Evolutionary conservation across 345 rosid species (phyloP).

Genomic region (Zanthoxylum bungeanum): DNA sequence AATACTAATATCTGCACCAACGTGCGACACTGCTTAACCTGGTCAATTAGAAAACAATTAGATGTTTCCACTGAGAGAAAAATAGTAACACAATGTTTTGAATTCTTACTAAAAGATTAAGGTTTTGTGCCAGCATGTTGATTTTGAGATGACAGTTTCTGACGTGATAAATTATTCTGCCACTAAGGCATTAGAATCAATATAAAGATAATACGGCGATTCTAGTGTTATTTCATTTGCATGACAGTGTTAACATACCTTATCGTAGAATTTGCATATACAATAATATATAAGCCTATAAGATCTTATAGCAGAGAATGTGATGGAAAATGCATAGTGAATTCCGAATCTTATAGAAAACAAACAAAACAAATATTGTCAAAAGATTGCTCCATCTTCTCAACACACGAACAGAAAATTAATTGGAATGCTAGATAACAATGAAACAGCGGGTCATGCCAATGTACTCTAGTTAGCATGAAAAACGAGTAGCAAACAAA

Average conservation of each 20-base stretch:
- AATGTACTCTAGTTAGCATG: background rate
- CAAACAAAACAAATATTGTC: background rate
- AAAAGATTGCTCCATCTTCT: background rate
- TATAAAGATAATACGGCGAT: background rate
- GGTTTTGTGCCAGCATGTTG: background rate
- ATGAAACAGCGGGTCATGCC: background rate
- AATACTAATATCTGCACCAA: constrained; percentile 48
- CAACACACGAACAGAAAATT: background rate
- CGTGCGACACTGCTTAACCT: constrained; percentile 57
- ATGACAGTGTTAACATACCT: background rate
- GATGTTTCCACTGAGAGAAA: background rate
- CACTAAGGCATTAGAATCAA: background rate
- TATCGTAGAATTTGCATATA: background rate
- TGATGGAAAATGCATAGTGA: background rate
- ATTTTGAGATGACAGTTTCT: background rate
- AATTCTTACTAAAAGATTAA: background rate
- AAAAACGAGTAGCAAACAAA: background rate
- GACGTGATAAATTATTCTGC: background rate
- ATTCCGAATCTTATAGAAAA: background rate
- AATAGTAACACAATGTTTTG: background rate
- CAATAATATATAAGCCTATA: background rate
- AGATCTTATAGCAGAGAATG: background rate
- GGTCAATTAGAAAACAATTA: constrained; percentile 15
- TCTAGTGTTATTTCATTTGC: background rate
- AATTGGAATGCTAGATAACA: background rate